Conservation (phyloP, 768 basidiomycete species). For the Termitomyces sp. region DNA sequence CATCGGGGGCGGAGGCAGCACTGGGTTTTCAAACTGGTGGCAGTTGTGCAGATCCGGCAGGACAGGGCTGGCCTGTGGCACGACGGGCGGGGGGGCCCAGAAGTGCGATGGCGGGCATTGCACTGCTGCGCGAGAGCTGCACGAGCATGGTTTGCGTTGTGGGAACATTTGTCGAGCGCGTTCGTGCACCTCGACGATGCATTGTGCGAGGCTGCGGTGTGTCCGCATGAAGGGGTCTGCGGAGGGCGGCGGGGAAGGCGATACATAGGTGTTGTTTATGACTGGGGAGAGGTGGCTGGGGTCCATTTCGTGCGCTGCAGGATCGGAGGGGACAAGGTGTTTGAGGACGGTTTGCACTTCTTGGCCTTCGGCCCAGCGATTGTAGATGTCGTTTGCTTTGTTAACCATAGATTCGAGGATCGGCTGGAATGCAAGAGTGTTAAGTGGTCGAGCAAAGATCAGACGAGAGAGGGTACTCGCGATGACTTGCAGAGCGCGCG, state of each 20-base stretch:
- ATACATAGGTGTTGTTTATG: slow-evolving; percentile 12
- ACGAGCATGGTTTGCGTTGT: slow-evolving; percentile 37
- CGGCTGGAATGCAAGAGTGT: slow-evolving; percentile 23
- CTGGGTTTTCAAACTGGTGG: slow-evolving; percentile 13
- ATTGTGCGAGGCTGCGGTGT: slow-evolving; percentile 38
- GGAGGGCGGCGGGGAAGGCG: slow-evolving; percentile 16
- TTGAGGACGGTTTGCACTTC: slow-evolving; percentile 38
- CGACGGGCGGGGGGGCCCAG: slow-evolving; percentile 36
- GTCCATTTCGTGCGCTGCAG: slow-evolving; percentile 14
- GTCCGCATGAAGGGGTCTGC: slow-evolving; percentile 33
- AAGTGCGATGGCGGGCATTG: slow-evolving; percentile 37
- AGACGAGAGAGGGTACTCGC: slow-evolving; percentile 23
- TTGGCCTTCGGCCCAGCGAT: slow-evolving; percentile 39
- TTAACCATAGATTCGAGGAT: slow-evolving; percentile 44
- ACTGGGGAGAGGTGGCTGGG: slow-evolving; percentile 5
- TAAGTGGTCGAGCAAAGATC: background rate
- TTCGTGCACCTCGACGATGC: slow-evolving; percentile 42
- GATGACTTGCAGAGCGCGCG: slow-evolving; percentile 38
- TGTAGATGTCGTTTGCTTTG: slow-evolving; percentile 44
- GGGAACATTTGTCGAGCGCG: slow-evolving; percentile 37
- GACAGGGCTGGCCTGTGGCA: slow-evolving; percentile 26
- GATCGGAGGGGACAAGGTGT: slow-evolving; percentile 16
- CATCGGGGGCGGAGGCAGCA: slow-evolving; percentile 23
- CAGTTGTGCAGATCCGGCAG: slow-evolving; percentile 33
- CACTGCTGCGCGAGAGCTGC: slow-evolving; percentile 17